phyloP scores from a whole-genome alignment of 2,329 filamentous ascomycete species.

The Colletotrichum tanaceti region DNA sequence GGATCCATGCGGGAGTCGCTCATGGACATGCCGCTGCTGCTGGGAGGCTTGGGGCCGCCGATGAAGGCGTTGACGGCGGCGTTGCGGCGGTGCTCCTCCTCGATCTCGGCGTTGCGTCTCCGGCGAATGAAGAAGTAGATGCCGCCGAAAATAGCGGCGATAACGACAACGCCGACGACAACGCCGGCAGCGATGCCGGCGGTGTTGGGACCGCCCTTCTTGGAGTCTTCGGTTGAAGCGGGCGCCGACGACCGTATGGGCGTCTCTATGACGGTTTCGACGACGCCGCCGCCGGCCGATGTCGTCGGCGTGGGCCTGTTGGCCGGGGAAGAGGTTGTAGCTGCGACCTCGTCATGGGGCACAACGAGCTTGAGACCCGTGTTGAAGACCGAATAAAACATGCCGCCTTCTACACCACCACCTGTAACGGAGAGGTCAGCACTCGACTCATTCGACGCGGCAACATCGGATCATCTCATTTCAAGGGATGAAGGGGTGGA shows the following conservation, averaged over 20 bases:
- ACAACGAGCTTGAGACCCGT: slow-evolving; percentile 59
- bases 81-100: slow-evolving; percentile 86
- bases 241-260: slow-evolving; percentile 4
- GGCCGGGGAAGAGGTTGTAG: slow-evolving; percentile 46
- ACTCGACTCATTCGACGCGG: too few relatives aligned
- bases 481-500: neutral
- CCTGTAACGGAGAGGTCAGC: slow-evolving; percentile 42
- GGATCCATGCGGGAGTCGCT: slow-evolving; percentile 89
- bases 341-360: slow-evolving; percentile 46
- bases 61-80: slow-evolving; percentile 83
- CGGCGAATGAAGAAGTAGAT: slow-evolving; percentile 80
- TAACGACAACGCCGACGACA: slow-evolving; percentile 81
- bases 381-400: slow-evolving; percentile 62
- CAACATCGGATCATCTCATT: neutral
- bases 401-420: slow-evolving; percentile 49
- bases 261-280: slow-evolving; percentile 29
- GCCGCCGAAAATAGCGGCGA: slow-evolving; percentile 74
- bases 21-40: slow-evolving; percentile 75
- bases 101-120: slow-evolving; percentile 79
- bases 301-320: slow-evolving; percentile 37
- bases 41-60: slow-evolving; percentile 70
- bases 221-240: slow-evolving; percentile 40
- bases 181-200: slow-evolving; percentile 88
- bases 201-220: slow-evolving; percentile 69
- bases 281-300: slow-evolving; percentile 38